phyloP scores from a whole-genome alignment of 106 monocot species.

The Dendrobium chrysotoxum region DNA sequence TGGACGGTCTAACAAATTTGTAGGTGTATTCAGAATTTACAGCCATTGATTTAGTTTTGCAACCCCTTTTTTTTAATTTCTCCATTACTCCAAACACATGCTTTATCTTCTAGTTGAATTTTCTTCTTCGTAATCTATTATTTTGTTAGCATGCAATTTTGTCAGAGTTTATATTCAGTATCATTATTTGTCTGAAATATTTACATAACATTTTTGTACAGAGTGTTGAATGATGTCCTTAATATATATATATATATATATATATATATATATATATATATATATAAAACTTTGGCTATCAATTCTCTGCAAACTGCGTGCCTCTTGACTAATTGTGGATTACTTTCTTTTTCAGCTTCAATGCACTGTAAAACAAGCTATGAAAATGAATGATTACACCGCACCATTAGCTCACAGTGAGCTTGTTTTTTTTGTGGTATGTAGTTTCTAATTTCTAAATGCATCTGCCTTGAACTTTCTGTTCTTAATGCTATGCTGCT shows the following conservation, averaged over 20 bases:
- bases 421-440: constrained; percentile 41
- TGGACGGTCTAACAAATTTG: no score
- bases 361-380: constrained; percentile 13
- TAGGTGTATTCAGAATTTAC: no score
- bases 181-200: no score
- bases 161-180: no score
- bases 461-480: background rate
- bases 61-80: no score
- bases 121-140: no score
- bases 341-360: constrained; percentile 16
- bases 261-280: background rate
- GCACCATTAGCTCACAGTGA: constrained; percentile 29
- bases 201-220: background rate
- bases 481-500: background rate
- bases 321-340: background rate
- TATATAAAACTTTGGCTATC: background rate
- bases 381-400: constrained; percentile 30
- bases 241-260: background rate
- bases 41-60: no score
- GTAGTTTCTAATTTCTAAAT: background rate
- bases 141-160: no score
- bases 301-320: background rate
- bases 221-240: background rate
- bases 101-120: no score
- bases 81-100: no score